phyloP scores from a whole-genome alignment of 2,329 filamentous ascomycete genomes.

The Apiospora koreana region DNA sequence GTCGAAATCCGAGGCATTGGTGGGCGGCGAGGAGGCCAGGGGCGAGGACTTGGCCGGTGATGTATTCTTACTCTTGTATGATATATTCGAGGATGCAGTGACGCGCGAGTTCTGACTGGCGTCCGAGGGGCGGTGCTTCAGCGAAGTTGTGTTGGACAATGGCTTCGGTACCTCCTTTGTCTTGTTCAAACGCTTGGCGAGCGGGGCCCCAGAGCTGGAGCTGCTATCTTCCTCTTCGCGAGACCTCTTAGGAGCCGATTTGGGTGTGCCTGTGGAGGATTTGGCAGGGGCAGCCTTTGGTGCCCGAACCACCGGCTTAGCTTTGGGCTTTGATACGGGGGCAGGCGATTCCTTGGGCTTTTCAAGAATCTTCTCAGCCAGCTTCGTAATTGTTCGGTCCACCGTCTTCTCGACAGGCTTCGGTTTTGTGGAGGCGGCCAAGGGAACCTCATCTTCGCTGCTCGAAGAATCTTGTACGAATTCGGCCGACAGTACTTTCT shows the following conservation, averaged over 20 bases:
- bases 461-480: conserved; percentile 57
- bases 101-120: conserved; percentile 49
- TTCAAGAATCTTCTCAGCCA: conserved; percentile 17
- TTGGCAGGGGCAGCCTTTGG: conserved; percentile 31
- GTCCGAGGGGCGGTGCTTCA: conserved; percentile 51
- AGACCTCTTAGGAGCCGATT: conserved; percentile 47
- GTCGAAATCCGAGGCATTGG: conserved; percentile 65
- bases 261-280: conserved; percentile 26
- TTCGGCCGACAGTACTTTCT: conserved; percentile 54
- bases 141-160: conserved; percentile 31
- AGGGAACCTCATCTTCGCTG: conserved; percentile 52
- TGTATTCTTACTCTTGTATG: conserved; percentile 52
- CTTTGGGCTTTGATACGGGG: conserved; percentile 33
- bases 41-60: conserved; percentile 66
- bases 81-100: conserved; percentile 40
- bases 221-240: conserved; percentile 58
- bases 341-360: conserved; percentile 28
- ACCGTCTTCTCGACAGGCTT: conserved; percentile 29
- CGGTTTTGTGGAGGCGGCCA: conserved; percentile 38
- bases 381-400: conserved; percentile 20
- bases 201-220: conserved; percentile 59
- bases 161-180: conserved; percentile 40
- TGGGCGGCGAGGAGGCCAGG: conserved; percentile 65
- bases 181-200: conserved; percentile 57
- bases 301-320: conserved; percentile 32